A percentile compares a stretch with the other conserved stretches of the same genome.
Conservation (phyloP, 169 alveolate genomes). For the Toxoplasma gondii region DNA sequence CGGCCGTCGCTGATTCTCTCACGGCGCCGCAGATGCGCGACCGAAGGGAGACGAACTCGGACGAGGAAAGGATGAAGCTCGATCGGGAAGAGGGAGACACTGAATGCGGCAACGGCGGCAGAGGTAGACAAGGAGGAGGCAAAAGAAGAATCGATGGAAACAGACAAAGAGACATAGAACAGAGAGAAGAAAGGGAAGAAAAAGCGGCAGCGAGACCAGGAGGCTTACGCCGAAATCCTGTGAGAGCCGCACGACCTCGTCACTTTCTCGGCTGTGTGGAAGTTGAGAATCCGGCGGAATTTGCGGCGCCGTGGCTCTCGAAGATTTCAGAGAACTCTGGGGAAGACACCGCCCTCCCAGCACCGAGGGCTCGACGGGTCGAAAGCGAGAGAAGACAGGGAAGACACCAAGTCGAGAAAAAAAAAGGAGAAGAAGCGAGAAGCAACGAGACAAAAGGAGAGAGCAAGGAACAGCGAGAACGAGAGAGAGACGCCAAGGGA, state of each 20-base stretch:
- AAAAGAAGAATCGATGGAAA: background rate
- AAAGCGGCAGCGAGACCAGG: background rate
- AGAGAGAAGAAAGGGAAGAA: background rate
- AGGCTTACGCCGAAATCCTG: background rate
- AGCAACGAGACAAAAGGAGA: too few species aligned
- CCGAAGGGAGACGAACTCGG: too few species aligned
- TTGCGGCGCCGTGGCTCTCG: background rate
- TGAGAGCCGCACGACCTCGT: background rate
- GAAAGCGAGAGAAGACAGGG: too few species aligned
- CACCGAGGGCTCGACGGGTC: too few species aligned
- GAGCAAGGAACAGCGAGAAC: too few species aligned
- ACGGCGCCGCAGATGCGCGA: too few species aligned
- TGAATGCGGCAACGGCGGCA: background rate
- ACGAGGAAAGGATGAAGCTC: background rate
- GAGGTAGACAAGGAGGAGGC: background rate
- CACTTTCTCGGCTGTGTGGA: background rate
- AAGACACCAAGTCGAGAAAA: too few species aligned
- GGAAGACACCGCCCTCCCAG: too few species aligned
- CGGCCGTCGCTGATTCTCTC: too few species aligned
- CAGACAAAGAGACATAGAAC: background rate
- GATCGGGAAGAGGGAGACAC: background rate
- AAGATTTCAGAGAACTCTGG: too few species aligned
- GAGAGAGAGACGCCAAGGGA: too few species aligned
- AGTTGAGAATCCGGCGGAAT: background rate
- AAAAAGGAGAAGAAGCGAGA: too few species aligned